Conservation (phyloP, 208 protist species). For the Trichomonas vaginalis region DNA sequence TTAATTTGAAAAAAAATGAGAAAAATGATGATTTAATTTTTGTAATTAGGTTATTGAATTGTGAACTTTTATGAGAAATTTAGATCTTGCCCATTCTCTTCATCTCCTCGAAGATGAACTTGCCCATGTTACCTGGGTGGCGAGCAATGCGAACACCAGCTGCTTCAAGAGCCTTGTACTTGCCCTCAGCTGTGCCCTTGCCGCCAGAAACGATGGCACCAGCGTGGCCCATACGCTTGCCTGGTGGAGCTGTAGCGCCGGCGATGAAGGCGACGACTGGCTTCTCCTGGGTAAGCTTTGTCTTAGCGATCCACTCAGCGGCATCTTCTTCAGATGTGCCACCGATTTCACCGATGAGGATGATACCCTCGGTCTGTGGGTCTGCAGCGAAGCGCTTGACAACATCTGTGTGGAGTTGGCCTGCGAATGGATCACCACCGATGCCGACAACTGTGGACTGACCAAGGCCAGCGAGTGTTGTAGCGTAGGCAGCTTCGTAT, state of each 20-base stretch:
- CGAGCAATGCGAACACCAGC: neutral
- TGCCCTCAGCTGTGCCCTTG: conserved; percentile 76
- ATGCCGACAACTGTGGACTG: conserved; percentile 40
- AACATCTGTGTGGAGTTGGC: conserved; percentile 94
- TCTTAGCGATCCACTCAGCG: conserved; percentile 77
- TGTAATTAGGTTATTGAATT: too few relatives aligned
- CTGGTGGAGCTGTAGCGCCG: conserved; percentile 87
- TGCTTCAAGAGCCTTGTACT: conserved; percentile 53
- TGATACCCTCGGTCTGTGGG: conserved; percentile 77
- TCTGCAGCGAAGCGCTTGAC: conserved; percentile 82
- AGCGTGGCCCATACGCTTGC: conserved; percentile 73
- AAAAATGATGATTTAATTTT: too few relatives aligned
- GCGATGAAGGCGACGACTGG: conserved; percentile 83
- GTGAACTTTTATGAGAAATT: neutral
- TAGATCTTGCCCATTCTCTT: neutral
- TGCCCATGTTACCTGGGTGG: conserved; percentile 2
- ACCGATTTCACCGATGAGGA: conserved; percentile 82
- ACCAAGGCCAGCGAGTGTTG: conserved; percentile 74
- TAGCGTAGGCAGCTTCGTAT: conserved; percentile 95
- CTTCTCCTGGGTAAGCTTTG: conserved; percentile 40
- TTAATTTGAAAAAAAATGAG: too few relatives aligned
- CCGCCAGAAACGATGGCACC: conserved; percentile 84
- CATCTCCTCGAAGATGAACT: conserved; percentile 16
- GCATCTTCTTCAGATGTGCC: conserved; percentile 87
- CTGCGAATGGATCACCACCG: conserved; percentile 89